Percentiles rank a stretch among this genome's conserved stretches.
Conservation (phyloP, 208 protist species). For the Blechomonas ayalai region DNA sequence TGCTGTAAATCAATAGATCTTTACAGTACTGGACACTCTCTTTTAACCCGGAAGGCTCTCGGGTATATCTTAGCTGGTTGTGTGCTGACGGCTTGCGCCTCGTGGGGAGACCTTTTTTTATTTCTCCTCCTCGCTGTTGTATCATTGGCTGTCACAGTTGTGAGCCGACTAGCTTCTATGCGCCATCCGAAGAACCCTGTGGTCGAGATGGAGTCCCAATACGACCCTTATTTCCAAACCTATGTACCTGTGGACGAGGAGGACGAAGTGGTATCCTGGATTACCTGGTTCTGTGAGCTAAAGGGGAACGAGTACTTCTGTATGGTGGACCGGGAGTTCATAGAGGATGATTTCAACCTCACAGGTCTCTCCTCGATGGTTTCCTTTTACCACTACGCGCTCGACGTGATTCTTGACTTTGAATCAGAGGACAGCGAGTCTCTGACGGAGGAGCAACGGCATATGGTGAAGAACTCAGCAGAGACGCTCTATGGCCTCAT, state of each 20-base stretch:
- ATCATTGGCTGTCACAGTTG: no score
- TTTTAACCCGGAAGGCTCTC: no score
- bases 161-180: no score
- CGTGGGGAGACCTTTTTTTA: constrained; percentile 2
- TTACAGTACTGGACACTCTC: constrained; percentile 10
- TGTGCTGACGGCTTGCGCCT: not conserved
- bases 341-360: constrained; percentile 98
- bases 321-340: constrained; percentile 96
- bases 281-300: constrained; percentile 96
- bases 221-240: no score
- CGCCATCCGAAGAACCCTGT: no score
- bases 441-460: constrained; percentile 94
- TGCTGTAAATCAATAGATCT: no score
- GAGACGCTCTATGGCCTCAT: constrained; percentile 98
- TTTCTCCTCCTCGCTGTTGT: constrained; percentile 1
- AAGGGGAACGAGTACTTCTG: constrained; percentile 98
- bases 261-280: constrained; percentile 94
- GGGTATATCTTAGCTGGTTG: constrained; percentile 1
- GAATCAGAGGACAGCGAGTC: constrained; percentile 88
- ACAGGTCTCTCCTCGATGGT: constrained; percentile 93
- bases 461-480: constrained; percentile 92
- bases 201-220: no score
- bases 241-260: constrained; percentile 71
- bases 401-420: constrained; percentile 97
- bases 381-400: constrained; percentile 96